phyloP scores from a whole-genome alignment of 345 rosid genomes.

The Erucastrum elatum region DNA sequence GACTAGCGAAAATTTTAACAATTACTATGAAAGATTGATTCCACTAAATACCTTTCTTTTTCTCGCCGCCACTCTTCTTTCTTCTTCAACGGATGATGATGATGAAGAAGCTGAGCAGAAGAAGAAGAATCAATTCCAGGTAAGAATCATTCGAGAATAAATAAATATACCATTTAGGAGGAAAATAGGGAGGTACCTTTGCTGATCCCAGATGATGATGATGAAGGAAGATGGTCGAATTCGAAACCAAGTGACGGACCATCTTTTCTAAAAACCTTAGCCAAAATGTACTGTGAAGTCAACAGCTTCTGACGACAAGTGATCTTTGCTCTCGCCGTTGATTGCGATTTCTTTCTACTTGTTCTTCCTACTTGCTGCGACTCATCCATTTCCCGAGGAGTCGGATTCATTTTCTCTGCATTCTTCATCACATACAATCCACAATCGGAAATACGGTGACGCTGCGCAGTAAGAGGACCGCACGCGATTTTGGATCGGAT shows the following conservation, averaged over 20 bases:
- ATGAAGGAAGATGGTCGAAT: constrained; percentile 58
- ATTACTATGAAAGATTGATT: background rate
- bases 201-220: constrained; percentile 19
- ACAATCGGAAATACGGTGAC: too few relatives aligned
- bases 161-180: background rate
- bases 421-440: constrained; percentile 22
- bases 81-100: constrained; percentile 35
- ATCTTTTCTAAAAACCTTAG: constrained; percentile 81
- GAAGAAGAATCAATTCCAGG: background rate
- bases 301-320: constrained; percentile 51
- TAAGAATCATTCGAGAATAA: background rate
- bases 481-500: too few relatives aligned
- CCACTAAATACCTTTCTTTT: constrained; percentile 88
- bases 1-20: background rate
- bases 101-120: constrained; percentile 48
- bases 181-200: background rate
- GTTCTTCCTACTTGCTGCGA: constrained; percentile 56
- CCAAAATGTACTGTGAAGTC: constrained; percentile 59
- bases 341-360: constrained; percentile 51
- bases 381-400: constrained; percentile 51
- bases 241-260: constrained; percentile 85
- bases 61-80: constrained; percentile 42
- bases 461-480: too few relatives aligned
- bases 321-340: constrained; percentile 61
- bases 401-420: constrained; percentile 68